Percentiles rank a stretch among this genome's conserved stretches.
Conservation (phyloP, 352 stramenopile genomes). For the Elongisporangium undulatum region DNA sequence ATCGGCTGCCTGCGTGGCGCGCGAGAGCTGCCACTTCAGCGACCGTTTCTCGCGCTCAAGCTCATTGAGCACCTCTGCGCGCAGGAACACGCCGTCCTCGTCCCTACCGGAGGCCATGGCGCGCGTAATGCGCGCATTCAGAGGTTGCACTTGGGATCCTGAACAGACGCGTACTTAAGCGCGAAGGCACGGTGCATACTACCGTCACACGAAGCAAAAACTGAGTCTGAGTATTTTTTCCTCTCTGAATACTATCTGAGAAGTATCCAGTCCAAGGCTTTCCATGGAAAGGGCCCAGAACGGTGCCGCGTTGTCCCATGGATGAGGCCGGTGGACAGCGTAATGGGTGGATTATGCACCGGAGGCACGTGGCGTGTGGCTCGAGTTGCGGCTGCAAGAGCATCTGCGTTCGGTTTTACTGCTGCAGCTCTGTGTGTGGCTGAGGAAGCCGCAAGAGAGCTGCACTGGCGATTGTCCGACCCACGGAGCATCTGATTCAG, state of each 20-base stretch:
- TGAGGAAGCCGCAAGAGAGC: not conserved
- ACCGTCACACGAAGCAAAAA: not conserved
- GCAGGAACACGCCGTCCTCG: conserved; percentile 36
- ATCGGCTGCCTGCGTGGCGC: conserved; percentile 32
- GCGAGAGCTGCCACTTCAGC: conserved; percentile 50
- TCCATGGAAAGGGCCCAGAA: not conserved
- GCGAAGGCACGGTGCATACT: not conserved
- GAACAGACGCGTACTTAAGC: not conserved
- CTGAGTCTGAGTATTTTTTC: not conserved
- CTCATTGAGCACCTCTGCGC: conserved; percentile 36
- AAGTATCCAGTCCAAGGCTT: not conserved
- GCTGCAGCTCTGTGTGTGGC: not conserved
- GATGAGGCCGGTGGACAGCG: not conserved
- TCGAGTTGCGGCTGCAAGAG: not conserved
- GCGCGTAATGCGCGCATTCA: not conserved
- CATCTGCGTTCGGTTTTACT: no score
- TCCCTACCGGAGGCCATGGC: not conserved
- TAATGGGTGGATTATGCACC: not conserved
- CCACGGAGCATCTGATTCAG: not conserved
- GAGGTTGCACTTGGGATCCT: not conserved
- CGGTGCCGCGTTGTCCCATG: not conserved
- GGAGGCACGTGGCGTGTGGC: not conserved
- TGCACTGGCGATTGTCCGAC: not conserved
- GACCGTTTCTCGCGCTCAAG: conserved; percentile 48
- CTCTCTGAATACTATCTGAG: not conserved